Evolutionary conservation across 768 basidiomycete genomes (phyloP).

Genomic region (Suillus alpinus): DNA sequence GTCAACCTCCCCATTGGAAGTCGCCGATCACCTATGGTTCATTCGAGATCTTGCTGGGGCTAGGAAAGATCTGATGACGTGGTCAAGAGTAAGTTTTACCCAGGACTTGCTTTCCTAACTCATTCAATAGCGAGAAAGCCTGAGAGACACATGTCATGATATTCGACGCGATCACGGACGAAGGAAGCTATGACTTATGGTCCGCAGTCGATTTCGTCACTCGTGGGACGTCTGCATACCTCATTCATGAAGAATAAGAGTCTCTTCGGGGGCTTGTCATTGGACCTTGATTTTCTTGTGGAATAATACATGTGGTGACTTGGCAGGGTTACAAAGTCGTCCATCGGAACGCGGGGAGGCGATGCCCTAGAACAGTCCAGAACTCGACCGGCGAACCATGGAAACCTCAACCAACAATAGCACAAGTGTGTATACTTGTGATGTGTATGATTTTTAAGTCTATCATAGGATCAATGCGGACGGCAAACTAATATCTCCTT

Average conservation of each 20-base stretch:
- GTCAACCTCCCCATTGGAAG: constrained; percentile 38
- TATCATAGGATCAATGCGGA: background rate
- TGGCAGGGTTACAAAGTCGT: constrained; percentile 17
- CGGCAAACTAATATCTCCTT: background rate
- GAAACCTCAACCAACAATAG: background rate
- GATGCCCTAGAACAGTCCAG: background rate
- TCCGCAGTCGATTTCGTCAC: constrained; percentile 32
- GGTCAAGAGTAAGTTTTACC: constrained; percentile 30
- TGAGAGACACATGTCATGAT: constrained; percentile 42
- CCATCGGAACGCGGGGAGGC: constrained; percentile 22
- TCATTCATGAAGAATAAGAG: constrained; percentile 30
- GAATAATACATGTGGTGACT: constrained; percentile 33
- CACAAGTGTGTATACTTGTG: background rate
- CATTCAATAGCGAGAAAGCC: constrained; percentile 34
- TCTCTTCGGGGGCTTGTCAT: constrained; percentile 29
- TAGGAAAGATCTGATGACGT: constrained; percentile 42
- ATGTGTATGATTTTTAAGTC: background rate
- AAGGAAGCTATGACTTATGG: constrained; percentile 31
- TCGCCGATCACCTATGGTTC: constrained; percentile 37
- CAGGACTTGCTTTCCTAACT: constrained; percentile 41
- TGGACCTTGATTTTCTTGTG: constrained; percentile 28
- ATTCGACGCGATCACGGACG: constrained; percentile 34
- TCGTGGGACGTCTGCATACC: constrained; percentile 28
- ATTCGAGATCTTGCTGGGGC: constrained; percentile 36
- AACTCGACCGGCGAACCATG: too few species aligned